A percentile compares a stretch with the other conserved stretches of the same genome.
phyloP scores from a whole-genome alignment of 495 filamentous ascomycete genomes.

The Rusavskia elegans region DNA sequence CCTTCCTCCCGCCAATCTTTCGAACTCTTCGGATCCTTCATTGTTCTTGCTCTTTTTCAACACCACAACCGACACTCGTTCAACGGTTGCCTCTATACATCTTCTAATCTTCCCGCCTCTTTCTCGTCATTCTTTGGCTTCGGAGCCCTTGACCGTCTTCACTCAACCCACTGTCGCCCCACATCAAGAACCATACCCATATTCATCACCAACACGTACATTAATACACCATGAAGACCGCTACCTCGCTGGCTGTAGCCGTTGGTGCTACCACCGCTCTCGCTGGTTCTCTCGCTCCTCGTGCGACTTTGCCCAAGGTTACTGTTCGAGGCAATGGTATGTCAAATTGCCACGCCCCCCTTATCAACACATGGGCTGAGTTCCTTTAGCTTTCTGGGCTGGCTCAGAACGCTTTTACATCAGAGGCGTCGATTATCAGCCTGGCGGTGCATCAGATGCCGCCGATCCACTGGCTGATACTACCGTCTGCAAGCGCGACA shows the following conservation, averaged over 20 bases:
- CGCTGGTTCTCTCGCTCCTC: constrained; percentile 6
- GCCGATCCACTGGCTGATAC: constrained; percentile 65
- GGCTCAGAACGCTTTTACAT: constrained; percentile 78
- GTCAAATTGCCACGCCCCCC: neutral
- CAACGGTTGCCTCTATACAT: neutral
- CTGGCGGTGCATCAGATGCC: constrained; percentile 68
- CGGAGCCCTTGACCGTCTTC: neutral
- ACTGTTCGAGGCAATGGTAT: constrained; percentile 31
- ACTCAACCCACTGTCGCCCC: neutral
- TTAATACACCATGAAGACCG: constrained; percentile 10
- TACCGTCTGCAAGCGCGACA: constrained; percentile 62
- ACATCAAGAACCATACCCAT: neutral
- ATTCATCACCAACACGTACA: neutral
- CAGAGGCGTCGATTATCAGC: constrained; percentile 90
- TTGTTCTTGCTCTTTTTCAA: constrained; percentile 4
- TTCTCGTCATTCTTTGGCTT: constrained; percentile 1
- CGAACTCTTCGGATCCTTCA: neutral
- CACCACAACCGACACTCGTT: constrained; percentile 7
- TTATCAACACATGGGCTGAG: constrained; percentile 11
- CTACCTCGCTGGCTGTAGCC: constrained; percentile 9
- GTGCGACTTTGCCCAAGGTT: constrained; percentile 20
- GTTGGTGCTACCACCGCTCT: constrained; percentile 10
- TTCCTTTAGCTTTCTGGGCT: constrained; percentile 61
- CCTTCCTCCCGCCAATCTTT: constrained; percentile 18
- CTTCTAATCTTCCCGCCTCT: constrained; percentile 11